Conservation (phyloP, 2,329 filamentous ascomycete genomes). For the Pseudogymnoascus sp. region DNA sequence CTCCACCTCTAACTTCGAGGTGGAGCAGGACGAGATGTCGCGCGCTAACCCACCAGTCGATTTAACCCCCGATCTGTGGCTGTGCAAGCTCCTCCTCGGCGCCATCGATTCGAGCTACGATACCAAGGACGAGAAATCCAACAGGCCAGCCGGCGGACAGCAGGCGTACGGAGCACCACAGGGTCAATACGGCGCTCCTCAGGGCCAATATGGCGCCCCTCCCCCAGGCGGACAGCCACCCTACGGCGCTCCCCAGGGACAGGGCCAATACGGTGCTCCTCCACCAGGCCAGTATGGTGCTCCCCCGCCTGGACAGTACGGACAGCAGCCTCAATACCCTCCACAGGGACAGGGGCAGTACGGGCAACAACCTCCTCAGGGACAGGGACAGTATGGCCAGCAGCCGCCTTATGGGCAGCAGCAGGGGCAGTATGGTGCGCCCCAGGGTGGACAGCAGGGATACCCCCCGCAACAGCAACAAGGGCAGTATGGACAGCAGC, state of each 20-base stretch:
- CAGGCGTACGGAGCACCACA: slow-evolving; percentile 21
- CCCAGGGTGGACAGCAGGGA: background rate
- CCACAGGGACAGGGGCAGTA: slow-evolving; percentile 24
- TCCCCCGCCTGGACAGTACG: slow-evolving; percentile 11
- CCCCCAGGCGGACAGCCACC: slow-evolving; percentile 15
- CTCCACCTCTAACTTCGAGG: slow-evolving; percentile 62
- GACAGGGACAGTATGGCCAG: slow-evolving; percentile 19
- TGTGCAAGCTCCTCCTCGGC: slow-evolving; percentile 54
- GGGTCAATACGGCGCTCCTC: slow-evolving; percentile 26
- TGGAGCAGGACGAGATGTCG: slow-evolving; percentile 58
- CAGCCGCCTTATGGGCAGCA: background rate
- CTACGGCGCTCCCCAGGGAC: slow-evolving; percentile 20
- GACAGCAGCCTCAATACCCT: slow-evolving; percentile 15
- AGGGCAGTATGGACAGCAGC: background rate
- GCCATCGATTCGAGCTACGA: slow-evolving; percentile 59
- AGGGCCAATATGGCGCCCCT: slow-evolving; percentile 25
- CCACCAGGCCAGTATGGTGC: slow-evolving; percentile 26
- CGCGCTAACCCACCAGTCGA: slow-evolving; percentile 52
- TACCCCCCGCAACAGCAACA: background rate
- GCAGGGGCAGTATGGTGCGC: background rate
- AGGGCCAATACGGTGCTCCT: slow-evolving; percentile 25
- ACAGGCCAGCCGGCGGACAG: slow-evolving; percentile 17
- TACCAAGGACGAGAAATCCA: slow-evolving; percentile 52
- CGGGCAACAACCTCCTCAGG: slow-evolving; percentile 17
- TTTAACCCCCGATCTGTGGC: slow-evolving; percentile 56